Percentiles rank a stretch among this genome's conserved stretches.
Conservation (phyloP, 2,329 filamentous ascomycete species). For the Sporothrix euskadiensis region DNA sequence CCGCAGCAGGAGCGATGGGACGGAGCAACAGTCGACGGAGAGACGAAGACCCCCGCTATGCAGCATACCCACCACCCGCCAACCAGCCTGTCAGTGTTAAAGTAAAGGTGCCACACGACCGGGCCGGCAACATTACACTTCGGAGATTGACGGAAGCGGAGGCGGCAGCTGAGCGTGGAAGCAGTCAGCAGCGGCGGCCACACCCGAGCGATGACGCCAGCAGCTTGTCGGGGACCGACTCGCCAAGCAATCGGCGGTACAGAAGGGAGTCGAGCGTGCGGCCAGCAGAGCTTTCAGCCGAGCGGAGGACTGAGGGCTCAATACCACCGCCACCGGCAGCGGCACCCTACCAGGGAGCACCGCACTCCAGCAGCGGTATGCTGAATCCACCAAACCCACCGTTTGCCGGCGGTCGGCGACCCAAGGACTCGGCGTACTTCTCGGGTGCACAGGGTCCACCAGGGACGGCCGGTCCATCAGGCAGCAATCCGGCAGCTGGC, state of each 20-base stretch:
- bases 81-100: constrained; percentile 54
- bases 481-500: constrained; percentile 42
- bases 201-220: constrained; percentile 45
- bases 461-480: constrained; percentile 42
- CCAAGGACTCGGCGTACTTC: constrained; percentile 64
- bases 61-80: constrained; percentile 32
- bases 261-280: constrained; percentile 54
- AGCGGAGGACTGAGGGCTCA: constrained; percentile 45
- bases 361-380: constrained; percentile 37
- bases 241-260: constrained; percentile 53
- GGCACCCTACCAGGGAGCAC: constrained; percentile 11
- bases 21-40: constrained; percentile 23
- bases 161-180: constrained; percentile 42
- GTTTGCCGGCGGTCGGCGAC: constrained; percentile 54
- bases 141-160: constrained; percentile 63
- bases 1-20: constrained; percentile 33
- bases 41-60: constrained; percentile 22
- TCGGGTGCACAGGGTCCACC: constrained; percentile 48
- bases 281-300: constrained; percentile 50
- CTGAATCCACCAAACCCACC: constrained; percentile 59
- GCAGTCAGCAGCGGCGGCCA: constrained; percentile 42
- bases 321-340: not conserved
- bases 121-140: constrained; percentile 61
- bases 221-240: constrained; percentile 59
- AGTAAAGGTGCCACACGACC: constrained; percentile 61